Evolutionary conservation across 805 yeast genomes (phyloP), one percentile per base, ranked within the genome.

Genomic region (Metschnikowia rubicola): DNA sequence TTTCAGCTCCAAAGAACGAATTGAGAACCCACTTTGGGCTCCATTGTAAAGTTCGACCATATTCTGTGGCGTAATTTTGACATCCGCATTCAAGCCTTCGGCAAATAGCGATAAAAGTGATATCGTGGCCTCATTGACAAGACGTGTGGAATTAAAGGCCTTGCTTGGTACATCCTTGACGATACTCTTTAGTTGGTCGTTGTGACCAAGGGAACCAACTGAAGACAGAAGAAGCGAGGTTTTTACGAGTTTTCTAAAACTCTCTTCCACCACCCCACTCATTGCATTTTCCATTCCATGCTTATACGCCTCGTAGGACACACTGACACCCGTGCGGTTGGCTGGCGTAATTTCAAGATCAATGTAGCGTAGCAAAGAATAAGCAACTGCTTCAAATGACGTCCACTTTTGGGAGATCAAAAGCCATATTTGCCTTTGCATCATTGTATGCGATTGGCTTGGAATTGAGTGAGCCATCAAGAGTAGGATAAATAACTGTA

Each of bases 1-100:
- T 52, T 84, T 88, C 46, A 84, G 78, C 65, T 91, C 96, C 48
- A 92, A 77, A 0, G 96, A 85, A 30, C 96, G 70, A 77, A 91
- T 88, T 0, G 96, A 88, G 62, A 87, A 92, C 2, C 98, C 98
- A 2, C 82, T 73, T 40, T 80, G 84, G 9, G 88, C 69, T 0
- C 95, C 97, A 8, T 76, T 71, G 57, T 84, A 91, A 10, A 91
- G 73, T 55, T 80, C 81, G 37, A 80, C 71, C 44, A 86, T 59
- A 37, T 78, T 74, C 4, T 77, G 67, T 19, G 68, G 69, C 0
- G 80, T 66, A 4, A 78, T 53, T 29, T 69, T 75, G 1, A 64
- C 58, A 1, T 70, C 70, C 1, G 62, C 51, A 6, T 56, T 54
- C 1, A 55, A 19, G 13, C 43, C 47, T 10, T 51, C 50, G 7